phyloP scores from a whole-genome alignment of 1,284 basidiomycete genomes.

The Phylloporus gajari region DNA sequence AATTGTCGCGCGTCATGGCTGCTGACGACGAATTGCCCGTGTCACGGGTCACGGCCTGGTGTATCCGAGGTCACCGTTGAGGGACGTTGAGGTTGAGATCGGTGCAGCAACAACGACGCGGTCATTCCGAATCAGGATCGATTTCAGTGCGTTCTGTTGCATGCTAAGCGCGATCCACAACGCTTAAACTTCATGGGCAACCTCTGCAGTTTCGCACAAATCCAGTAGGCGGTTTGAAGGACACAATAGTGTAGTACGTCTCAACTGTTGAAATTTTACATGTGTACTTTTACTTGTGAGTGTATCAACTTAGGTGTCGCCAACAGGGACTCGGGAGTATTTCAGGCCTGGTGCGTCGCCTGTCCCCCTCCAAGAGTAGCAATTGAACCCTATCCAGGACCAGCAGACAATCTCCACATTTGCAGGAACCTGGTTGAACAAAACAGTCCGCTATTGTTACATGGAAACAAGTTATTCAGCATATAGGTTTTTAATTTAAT shows the following conservation, averaged over 20 bases:
- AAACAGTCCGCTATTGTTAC: conserved; percentile 81
- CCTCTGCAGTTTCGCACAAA: too few relatives aligned
- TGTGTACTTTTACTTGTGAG: conserved; percentile 38
- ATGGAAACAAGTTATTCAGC: conserved; percentile 83
- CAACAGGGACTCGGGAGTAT: conserved; percentile 80
- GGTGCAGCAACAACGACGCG: too few relatives aligned
- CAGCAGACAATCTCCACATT: conserved; percentile 72
- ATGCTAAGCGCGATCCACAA: too few relatives aligned
- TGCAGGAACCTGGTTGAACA: conserved; percentile 81
- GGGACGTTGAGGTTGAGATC: too few relatives aligned
- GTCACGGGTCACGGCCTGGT: too few relatives aligned
- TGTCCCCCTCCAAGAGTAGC: background rate
- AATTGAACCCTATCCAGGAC: conserved; percentile 53
- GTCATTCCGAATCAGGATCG: too few relatives aligned
- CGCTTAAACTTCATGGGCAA: too few relatives aligned
- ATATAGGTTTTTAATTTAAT: conserved; percentile 69
- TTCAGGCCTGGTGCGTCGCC: conserved; percentile 74
- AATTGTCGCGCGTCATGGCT: too few relatives aligned
- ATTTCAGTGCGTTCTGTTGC: too few relatives aligned
- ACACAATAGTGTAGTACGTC: conserved; percentile 73
- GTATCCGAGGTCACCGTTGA: too few relatives aligned
- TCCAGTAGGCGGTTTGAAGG: too few relatives aligned
- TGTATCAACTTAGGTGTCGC: conserved; percentile 67
- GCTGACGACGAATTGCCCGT: too few relatives aligned
- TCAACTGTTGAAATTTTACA: background rate